Evolutionary conservation across 73 alveolate genomes (phyloP).

Genomic region (Paramecium sexaurelia): DNA sequence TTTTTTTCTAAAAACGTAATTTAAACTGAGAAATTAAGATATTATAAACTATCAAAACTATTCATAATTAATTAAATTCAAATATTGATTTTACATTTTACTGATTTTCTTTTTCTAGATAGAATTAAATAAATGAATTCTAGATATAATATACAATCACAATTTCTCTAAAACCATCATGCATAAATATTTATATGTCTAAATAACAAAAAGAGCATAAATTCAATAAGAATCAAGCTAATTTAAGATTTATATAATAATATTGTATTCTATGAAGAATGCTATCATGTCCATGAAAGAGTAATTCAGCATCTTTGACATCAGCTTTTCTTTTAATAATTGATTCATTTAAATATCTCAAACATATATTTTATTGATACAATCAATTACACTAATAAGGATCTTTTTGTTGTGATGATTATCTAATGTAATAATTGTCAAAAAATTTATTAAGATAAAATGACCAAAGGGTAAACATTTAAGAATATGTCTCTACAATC

Average conservation of each 20-base stretch:
- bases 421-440: not conserved
- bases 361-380: conserved; percentile 59
- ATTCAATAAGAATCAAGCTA: conserved; percentile 1
- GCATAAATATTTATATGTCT: not conserved
- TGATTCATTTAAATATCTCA: conserved; percentile 73
- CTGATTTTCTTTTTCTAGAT: not conserved
- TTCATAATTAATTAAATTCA: not conserved
- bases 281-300: conserved; percentile 83
- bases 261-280: conserved; percentile 72
- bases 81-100: not conserved
- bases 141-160: not conserved
- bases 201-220: conserved; percentile 24
- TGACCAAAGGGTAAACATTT: conserved; percentile 26
- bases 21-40: not conserved
- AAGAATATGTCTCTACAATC: conserved; percentile 59
- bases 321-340: conserved; percentile 72
- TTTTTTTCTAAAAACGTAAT: not conserved
- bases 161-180: conserved; percentile 33
- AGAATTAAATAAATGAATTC: not conserved
- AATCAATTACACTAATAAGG: conserved; percentile 39
- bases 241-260: no score
- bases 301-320: conserved; percentile 72
- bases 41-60: not conserved
- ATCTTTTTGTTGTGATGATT: conserved; percentile 2
- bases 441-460: not conserved